Evolutionary conservation across 2,329 filamentous ascomycete species (phyloP).

Genomic region (Beauveria medogensis): DNA sequence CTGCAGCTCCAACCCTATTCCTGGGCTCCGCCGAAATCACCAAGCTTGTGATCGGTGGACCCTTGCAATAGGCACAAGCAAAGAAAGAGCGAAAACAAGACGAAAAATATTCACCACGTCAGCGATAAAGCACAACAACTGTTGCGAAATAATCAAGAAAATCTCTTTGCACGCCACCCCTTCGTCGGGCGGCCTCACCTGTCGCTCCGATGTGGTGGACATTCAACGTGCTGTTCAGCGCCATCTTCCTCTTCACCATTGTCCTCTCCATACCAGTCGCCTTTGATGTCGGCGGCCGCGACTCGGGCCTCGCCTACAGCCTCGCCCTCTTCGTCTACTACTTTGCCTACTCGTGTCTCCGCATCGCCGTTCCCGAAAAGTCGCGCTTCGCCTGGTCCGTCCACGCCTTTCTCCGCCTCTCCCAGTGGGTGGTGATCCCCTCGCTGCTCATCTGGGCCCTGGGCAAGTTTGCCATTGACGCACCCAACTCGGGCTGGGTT

Average conservation of each 20-base stretch:
- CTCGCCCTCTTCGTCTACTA: constrained; percentile 85
- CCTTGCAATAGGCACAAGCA: constrained; percentile 6
- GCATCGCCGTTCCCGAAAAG: constrained; percentile 69
- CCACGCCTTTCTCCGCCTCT: constrained; percentile 59
- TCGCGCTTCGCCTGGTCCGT: constrained; percentile 69
- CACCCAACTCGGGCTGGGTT: constrained; percentile 71
- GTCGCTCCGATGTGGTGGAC: constrained; percentile 66
- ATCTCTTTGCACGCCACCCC: not conserved
- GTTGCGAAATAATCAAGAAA: not conserved
- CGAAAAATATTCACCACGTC: not conserved
- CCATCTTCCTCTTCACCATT: constrained; percentile 82
- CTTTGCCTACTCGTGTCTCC: constrained; percentile 74
- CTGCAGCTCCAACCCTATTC: not conserved
- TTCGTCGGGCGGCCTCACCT: constrained; percentile 12
- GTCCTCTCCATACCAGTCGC: constrained; percentile 93
- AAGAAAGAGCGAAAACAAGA: not conserved
- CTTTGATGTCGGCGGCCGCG: constrained; percentile 94
- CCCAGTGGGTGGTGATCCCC: constrained; percentile 83
- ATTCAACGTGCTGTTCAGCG: constrained; percentile 69
- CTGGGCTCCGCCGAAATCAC: not conserved
- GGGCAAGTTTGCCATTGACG: constrained; percentile 89
- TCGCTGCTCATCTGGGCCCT: constrained; percentile 87
- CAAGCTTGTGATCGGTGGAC: constrained; percentile 11
- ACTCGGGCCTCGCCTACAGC: constrained; percentile 90
- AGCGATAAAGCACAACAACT: constrained; percentile 1